phyloP scores from a whole-genome alignment of 2,329 filamentous ascomycete species.

The Graphiopsis chlorocephala region DNA sequence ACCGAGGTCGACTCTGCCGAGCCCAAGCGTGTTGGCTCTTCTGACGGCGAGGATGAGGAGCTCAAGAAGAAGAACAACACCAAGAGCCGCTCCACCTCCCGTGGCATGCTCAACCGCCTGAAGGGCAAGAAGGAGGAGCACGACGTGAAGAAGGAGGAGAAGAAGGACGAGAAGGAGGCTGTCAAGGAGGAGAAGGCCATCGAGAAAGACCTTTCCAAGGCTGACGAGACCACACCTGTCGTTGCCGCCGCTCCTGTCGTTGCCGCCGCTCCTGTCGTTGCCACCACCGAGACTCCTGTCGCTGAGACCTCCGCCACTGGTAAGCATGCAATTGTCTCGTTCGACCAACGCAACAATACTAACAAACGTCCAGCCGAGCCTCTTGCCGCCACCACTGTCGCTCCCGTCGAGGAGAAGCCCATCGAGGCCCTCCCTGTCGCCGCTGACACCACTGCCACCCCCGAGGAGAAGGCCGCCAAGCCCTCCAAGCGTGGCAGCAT shows the following conservation, averaged over 20 bases:
- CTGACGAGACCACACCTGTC: conserved; percentile 34
- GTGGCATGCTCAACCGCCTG: conserved; percentile 56
- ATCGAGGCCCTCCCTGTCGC: conserved; percentile 25
- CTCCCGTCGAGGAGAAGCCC: conserved; percentile 35
- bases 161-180: conserved; percentile 42
- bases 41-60: conserved; percentile 46
- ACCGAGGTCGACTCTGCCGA: conserved; percentile 43
- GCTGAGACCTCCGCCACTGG: neutral
- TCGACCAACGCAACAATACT: conserved; percentile 19
- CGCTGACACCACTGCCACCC: conserved; percentile 22
- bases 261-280: conserved; percentile 21
- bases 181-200: conserved; percentile 37
- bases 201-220: conserved; percentile 36
- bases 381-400: conserved; percentile 26
- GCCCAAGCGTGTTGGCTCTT: conserved; percentile 38
- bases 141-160: conserved; percentile 42
- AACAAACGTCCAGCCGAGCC: conserved; percentile 26
- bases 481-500: conserved; percentile 78
- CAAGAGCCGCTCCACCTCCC: conserved; percentile 61
- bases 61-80: conserved; percentile 46
- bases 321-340: conserved; percentile 15
- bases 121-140: conserved; percentile 61
- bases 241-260: conserved; percentile 33
- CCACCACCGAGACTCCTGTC: neutral
- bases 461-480: conserved; percentile 67